phyloP scores from a whole-genome alignment of 2,329 filamentous ascomycete species.

The Tolypocladium ophioglossoides region DNA sequence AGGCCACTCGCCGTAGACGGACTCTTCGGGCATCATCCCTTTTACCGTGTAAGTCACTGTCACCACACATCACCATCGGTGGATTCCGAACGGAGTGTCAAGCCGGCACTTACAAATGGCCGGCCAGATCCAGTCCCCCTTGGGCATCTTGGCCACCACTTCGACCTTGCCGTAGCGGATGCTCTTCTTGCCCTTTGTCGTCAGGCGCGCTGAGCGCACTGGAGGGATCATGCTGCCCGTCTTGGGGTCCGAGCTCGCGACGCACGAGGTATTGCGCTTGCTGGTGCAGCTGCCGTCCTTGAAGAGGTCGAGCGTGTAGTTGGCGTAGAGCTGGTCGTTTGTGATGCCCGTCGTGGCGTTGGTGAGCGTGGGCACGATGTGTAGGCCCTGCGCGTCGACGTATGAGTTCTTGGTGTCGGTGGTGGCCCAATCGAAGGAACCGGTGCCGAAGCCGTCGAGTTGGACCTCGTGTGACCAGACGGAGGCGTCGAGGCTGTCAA shows the following conservation, averaged over 20 bases:
- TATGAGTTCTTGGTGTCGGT: conserved; percentile 35
- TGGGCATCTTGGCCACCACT: conserved; percentile 40
- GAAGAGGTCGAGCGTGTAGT: conserved; percentile 34
- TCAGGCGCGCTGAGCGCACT: conserved; percentile 36
- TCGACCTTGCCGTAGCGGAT: conserved; percentile 28
- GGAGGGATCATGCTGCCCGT: conserved; percentile 36
- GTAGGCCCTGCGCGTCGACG: conserved; percentile 35
- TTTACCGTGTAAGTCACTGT: background rate
- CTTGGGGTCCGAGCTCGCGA: conserved; percentile 29
- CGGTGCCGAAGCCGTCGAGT: conserved; percentile 34
- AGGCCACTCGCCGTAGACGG: conserved; percentile 39
- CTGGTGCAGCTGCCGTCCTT: conserved; percentile 30
- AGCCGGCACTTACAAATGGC: conserved; percentile 22
- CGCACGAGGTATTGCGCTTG: conserved; percentile 20
- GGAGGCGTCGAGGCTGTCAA: conserved; percentile 29
- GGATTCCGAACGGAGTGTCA: background rate
- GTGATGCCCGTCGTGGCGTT: conserved; percentile 27
- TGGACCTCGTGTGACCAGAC: conserved; percentile 39
- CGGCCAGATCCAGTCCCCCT: conserved; percentile 45
- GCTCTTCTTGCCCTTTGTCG: conserved; percentile 17
- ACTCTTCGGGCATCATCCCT: conserved; percentile 39
- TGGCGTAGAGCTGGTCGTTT: conserved; percentile 23
- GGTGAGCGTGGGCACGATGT: conserved; percentile 44
- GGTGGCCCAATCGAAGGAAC: conserved; percentile 45
- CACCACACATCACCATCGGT: no score